Evolutionary conservation across 768 basidiomycete species (phyloP), one percentile per base, ranked within the genome.

Genomic region (Suillus subluteus): DNA sequence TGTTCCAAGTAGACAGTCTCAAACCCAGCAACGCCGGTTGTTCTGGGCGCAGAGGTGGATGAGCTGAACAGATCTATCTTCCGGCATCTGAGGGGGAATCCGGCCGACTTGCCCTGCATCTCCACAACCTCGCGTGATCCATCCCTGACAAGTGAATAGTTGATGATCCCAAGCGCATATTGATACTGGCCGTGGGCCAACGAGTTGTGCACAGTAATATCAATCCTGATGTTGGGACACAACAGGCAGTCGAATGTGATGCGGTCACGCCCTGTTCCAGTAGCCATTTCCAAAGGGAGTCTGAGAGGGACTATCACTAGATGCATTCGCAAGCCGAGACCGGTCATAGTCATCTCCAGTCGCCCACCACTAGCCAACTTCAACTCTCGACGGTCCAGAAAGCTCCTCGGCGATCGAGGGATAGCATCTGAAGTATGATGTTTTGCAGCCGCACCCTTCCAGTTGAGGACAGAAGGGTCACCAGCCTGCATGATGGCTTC

Each of bases 401-500:
- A 55, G 54, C 32, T 55, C 6, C 2, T 55, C 12, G 54, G 54
- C 18, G 54, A 55, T 35, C 54, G 54, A 35, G 54, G 54, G 6
- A 55, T 55, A 21, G 32, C 54, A 35, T 21, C 11, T 12, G 54
- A 55, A 32, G 18, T 55, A 32, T 21, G 54, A 21, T 55, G 54
- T 21, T 32, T 35, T 35, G 54, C 54, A 55, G 54, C 32, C 2
- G 2, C 4, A 5, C 54, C 54, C 54, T 55, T 55, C 66, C 66
- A 67, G 16, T 66, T 65, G 6, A 67, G 62, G 38, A 67, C 56
- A 16, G 43, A 46, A 35, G 37, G 58, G 52, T 67, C 46, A 30
- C 48, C 62, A 8, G 43, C 26, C 23, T 65, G 66, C 26, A 67
- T 55, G n/a, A 67, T 58, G 30, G 65, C 66, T 23, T 66, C n/a